These are phyloP conservation scores for Thalassiosira livingstoniorum DNA, from an alignment of 352 stramenopile genomes.

Conservation along the genomic window DNA sequence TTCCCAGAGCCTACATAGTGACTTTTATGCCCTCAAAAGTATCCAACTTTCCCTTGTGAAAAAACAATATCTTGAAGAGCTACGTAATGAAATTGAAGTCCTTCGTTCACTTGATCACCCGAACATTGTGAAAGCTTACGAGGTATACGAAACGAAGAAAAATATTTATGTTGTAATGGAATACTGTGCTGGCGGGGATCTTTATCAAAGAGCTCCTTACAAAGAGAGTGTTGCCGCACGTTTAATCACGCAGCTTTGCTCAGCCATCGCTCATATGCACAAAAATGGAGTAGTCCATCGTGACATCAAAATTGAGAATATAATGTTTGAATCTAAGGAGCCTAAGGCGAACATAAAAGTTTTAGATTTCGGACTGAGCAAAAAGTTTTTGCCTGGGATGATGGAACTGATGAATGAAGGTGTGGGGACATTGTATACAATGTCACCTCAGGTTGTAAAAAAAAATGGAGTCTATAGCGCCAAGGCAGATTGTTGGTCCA, in stretches of 20 bases:
- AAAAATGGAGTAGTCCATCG: constrained; percentile 66
- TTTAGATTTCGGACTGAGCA: constrained; percentile 87
- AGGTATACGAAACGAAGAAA: constrained; percentile 81
- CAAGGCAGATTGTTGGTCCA: constrained; percentile 69
- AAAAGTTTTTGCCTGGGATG: constrained; percentile 68
- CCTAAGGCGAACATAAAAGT: constrained; percentile 72
- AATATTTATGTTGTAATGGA: constrained; percentile 85
- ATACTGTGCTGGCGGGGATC: constrained; percentile 81
- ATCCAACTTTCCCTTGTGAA: constrained; percentile 60
- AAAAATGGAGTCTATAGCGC: constrained; percentile 59
- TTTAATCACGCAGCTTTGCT: constrained; percentile 72
- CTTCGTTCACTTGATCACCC: constrained; percentile 83
- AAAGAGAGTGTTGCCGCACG: constrained; percentile 65
- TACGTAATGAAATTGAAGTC: constrained; percentile 69
- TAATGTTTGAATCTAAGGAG: constrained; percentile 79
- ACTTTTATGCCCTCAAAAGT: constrained; percentile 62
- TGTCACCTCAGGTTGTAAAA: constrained; percentile 64
- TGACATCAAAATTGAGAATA: constrained; percentile 84
- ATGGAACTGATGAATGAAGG: constrained; percentile 65
- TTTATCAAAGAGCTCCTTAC: constrained; percentile 83
- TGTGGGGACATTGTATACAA: constrained; percentile 81
- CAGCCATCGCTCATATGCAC: constrained; percentile 81
- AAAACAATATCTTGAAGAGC: constrained; percentile 59
- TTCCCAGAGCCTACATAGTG: constrained; percentile 29
- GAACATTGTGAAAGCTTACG: constrained; percentile 86